A percentile compares a stretch with the other conserved stretches of the same genome.
phyloP scores from a whole-genome alignment of 208 protist species.

The Acanthamoeba castellanii region DNA sequence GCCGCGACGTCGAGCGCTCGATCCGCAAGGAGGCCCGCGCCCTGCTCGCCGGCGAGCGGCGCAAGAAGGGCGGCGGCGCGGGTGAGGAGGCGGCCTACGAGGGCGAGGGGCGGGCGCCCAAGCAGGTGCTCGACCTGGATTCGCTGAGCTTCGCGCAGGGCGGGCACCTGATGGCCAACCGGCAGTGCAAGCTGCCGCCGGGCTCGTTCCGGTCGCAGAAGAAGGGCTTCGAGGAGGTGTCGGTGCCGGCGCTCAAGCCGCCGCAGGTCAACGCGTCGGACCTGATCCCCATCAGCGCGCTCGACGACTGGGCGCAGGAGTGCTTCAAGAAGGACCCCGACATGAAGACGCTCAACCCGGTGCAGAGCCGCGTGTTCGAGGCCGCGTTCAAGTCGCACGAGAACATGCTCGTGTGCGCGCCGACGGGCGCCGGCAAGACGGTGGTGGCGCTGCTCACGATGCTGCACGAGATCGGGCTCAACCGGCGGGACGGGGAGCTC shows the following conservation, averaged over 20 bases:
- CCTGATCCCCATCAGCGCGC: conserved; percentile 80
- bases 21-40: conserved; percentile 59
- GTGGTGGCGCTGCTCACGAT: conserved; percentile 98
- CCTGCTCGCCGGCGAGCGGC: background rate
- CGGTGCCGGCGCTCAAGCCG: conserved; percentile 60
- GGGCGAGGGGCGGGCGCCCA: conserved; percentile 42
- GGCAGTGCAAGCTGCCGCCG: conserved; percentile 58
- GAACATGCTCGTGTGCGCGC: conserved; percentile 99
- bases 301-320: conserved; percentile 80
- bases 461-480: conserved; percentile 92
- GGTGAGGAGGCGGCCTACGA: conserved; percentile 10
- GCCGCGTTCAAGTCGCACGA: conserved; percentile 97
- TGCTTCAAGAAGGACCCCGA: conserved; percentile 82
- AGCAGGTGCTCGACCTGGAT: conserved; percentile 91
- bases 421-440: conserved; percentile 99
- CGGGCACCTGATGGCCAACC: conserved; percentile 77
- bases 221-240: conserved; percentile 81
- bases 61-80: conserved; percentile 11
- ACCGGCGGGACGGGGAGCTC: conserved; percentile 91
- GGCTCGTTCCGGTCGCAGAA: conserved; percentile 9
- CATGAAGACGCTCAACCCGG: conserved; percentile 93
- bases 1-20: conserved; percentile 62
- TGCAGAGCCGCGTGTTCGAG: conserved; percentile 97
- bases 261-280: conserved; percentile 5
- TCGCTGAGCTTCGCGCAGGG: conserved; percentile 91